These are phyloP conservation scores for Saccharomycopsis lassenensis DNA, from an alignment of 805 yeast genomes.

Conservation along the genomic window DNA sequence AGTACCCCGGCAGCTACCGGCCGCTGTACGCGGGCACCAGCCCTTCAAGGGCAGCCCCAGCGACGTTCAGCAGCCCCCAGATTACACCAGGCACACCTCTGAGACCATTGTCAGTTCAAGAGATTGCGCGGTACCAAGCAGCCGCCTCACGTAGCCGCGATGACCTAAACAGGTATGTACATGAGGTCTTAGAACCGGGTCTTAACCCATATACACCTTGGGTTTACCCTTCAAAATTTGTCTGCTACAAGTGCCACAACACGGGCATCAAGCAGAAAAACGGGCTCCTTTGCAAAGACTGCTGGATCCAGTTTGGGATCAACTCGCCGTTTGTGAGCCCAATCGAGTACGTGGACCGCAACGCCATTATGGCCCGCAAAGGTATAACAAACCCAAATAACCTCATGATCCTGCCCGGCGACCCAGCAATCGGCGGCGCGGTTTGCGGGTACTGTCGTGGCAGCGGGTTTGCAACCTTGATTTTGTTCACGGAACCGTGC, in stretches of 20 bases:
- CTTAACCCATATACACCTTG: conserved; percentile 37
- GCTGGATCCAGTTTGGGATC: conserved; percentile 57
- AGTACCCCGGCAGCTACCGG: too few relatives aligned
- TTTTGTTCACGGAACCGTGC: conserved; percentile 55
- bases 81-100: too few relatives aligned
- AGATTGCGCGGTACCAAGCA: too few relatives aligned
- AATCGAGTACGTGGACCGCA: conserved; percentile 8
- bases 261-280: conserved; percentile 55
- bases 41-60: too few relatives aligned
- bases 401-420: conserved; percentile 58
- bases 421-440: conserved; percentile 64
- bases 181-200: too few relatives aligned
- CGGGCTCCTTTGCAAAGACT: conserved; percentile 55
- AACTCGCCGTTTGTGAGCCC: conserved; percentile 20
- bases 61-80: too few relatives aligned
- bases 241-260: conserved; percentile 62
- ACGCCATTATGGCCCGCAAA: conserved; percentile 1
- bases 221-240: conserved; percentile 50
- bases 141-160: too few relatives aligned
- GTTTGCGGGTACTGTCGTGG: conserved; percentile 69
- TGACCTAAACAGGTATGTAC: too few relatives aligned
- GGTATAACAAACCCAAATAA: conserved; percentile 19
- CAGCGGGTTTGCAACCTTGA: conserved; percentile 40
- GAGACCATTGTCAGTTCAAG: too few relatives aligned
- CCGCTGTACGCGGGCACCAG: too few relatives aligned